phyloP scores from a whole-genome alignment of 305 asterid species.

The Solanum hybrid region DNA sequence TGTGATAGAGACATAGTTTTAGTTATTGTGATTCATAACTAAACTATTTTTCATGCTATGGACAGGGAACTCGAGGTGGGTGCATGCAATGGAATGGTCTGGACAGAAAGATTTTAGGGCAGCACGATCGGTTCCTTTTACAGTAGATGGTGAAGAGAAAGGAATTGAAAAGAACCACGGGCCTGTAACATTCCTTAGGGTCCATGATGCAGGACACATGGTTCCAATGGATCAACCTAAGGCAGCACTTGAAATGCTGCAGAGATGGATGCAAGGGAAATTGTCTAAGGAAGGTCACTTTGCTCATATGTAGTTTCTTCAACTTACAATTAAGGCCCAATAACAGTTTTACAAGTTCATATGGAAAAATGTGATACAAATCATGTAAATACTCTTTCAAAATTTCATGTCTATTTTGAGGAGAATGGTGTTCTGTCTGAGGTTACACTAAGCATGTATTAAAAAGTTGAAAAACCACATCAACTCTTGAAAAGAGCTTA shows the following conservation, averaged over 20 bases:
- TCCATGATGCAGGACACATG: slow-evolving; percentile 55
- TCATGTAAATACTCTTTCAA: background rate
- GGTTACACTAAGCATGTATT: background rate
- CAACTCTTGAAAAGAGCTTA: background rate
- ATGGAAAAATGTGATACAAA: background rate
- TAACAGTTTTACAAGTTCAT: background rate
- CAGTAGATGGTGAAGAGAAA: slow-evolving; percentile 27
- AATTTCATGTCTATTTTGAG: background rate
- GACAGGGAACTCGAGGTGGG: slow-evolving; percentile 58
- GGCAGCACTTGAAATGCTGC: slow-evolving; percentile 49
- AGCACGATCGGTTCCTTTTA: slow-evolving; percentile 22
- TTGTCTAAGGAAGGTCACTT: background rate
- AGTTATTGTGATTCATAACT: background rate
- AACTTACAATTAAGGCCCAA: background rate
- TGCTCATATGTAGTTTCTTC: slow-evolving; percentile 1
- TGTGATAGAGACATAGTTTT: background rate
- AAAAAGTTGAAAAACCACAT: background rate
- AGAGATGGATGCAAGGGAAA: slow-evolving; percentile 29
- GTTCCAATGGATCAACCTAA: slow-evolving; percentile 84
- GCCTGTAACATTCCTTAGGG: slow-evolving; percentile 42
- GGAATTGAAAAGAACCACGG: slow-evolving; percentile 39
- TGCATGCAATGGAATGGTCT: slow-evolving; percentile 43
- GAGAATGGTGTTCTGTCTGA: background rate
- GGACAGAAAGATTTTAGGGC: slow-evolving; percentile 29
- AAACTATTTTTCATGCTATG: background rate